These are phyloP conservation scores for Phlyctochytrium arcticum DNA, from an alignment of 192 early-diverging fungal genomes.

Conservation along the genomic window DNA sequence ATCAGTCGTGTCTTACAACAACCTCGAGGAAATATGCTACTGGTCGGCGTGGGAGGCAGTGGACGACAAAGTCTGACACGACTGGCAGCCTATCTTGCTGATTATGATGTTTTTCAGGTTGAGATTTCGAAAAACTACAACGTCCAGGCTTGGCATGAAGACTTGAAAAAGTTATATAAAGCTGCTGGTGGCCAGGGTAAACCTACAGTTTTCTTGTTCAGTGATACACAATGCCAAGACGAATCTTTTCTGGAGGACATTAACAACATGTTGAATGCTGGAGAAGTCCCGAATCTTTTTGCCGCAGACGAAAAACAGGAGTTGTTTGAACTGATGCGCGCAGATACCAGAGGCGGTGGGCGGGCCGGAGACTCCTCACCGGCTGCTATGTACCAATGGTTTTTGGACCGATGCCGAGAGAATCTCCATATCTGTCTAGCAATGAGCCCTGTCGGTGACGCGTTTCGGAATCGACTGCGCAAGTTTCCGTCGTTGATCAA, in stretches of 20 bases:
- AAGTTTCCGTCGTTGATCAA: conserved; percentile 59
- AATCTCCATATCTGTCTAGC: conserved; percentile 53
- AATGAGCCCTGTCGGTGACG: conserved; percentile 61
- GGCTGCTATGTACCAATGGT: conserved; percentile 41
- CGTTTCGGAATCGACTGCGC: conserved; percentile 50
- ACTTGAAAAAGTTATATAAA: conserved; percentile 54
- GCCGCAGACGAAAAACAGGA: conserved; percentile 57
- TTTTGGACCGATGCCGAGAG: conserved; percentile 55
- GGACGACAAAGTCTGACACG: conserved; percentile 55
- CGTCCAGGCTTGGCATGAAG: conserved; percentile 54
- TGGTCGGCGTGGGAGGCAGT: conserved; percentile 59
- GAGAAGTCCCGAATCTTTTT: conserved; percentile 58
- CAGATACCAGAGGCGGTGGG: conserved; percentile 23
- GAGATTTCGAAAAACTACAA: conserved; percentile 59
- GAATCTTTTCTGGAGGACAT: conserved; percentile 61
- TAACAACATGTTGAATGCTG: conserved; percentile 58
- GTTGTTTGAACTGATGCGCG: conserved; percentile 52
- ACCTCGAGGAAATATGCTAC: conserved; percentile 54
- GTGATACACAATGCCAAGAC: conserved; percentile 60
- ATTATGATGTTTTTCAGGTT: conserved; percentile 57
- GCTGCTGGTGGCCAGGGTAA: conserved; percentile 48
- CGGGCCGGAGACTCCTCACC: conserved; percentile 40
- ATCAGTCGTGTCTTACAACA: conserved; percentile 54
- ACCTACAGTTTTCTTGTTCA: conserved; percentile 55
- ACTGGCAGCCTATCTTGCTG: conserved; percentile 56